phyloP scores from a whole-genome alignment of 495 filamentous ascomycete genomes.

The Xylaria cubensis region DNA sequence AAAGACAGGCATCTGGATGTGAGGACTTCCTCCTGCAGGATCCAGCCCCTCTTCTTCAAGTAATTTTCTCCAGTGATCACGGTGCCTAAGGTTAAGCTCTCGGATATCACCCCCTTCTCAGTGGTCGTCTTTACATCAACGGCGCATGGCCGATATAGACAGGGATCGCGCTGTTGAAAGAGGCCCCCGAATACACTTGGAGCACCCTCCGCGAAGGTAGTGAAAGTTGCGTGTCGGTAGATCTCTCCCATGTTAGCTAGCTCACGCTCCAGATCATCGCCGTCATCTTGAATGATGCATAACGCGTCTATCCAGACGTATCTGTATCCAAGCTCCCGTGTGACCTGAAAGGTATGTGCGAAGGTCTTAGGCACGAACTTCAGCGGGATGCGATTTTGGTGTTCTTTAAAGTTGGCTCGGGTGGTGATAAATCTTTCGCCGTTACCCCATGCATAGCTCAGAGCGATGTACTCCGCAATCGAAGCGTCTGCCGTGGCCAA shows the following conservation, averaged over 20 bases:
- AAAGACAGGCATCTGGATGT: constrained; percentile 29
- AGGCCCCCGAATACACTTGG: neutral
- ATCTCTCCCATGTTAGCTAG: constrained; percentile 16
- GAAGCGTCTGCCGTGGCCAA: neutral
- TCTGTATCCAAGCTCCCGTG: constrained; percentile 28
- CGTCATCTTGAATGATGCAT: constrained; percentile 14
- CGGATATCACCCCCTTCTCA: neutral
- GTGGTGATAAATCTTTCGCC: neutral
- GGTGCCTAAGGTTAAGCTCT: constrained; percentile 2
- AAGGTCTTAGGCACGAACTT: neutral
- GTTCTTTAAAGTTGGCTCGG: neutral
- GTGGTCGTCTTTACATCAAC: neutral
- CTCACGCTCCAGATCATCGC: constrained; percentile 24
- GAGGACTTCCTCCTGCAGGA: constrained; percentile 36
- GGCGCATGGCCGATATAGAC: neutral
- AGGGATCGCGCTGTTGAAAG: neutral
- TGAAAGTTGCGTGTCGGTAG: constrained; percentile 21
- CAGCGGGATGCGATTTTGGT: neutral
- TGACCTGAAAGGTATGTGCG: constrained; percentile 22
- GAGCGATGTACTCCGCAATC: neutral
- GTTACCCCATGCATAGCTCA: neutral
- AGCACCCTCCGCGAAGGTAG: constrained; percentile 10
- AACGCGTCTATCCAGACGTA: constrained; percentile 31
- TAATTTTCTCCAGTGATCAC: neutral
- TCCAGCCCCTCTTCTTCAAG: constrained; percentile 32